A percentile compares a stretch with the other conserved stretches of the same genome.
These are phyloP conservation scores for Echium plantagineum DNA, from an alignment of 257 asterid genomes.

Conservation along the genomic window DNA sequence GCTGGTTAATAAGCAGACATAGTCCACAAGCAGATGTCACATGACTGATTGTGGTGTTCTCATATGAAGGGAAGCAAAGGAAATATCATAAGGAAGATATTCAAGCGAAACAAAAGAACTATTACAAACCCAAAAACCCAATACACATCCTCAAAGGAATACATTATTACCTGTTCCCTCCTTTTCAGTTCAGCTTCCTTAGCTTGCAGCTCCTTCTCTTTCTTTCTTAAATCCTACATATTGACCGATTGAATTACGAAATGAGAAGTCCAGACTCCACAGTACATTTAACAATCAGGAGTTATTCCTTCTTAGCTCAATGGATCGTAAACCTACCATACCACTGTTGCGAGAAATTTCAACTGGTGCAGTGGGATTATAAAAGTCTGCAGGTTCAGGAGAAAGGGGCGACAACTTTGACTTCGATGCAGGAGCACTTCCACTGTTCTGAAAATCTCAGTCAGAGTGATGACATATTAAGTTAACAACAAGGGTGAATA, in stretches of 20 bases:
- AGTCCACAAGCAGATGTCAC: not conserved
- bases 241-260: conserved; percentile 13
- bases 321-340: conserved; percentile 28
- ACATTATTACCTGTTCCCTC: conserved; percentile 67
- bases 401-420: conserved; percentile 93
- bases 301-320: not conserved
- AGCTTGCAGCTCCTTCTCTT: conserved; percentile 83
- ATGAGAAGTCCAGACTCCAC: not conserved
- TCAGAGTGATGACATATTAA: conserved; percentile 1
- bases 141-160: too few species aligned
- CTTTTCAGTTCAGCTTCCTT: conserved; percentile 80
- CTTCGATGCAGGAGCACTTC: conserved; percentile 63
- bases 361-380: conserved; percentile 68
- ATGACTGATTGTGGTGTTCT: not conserved
- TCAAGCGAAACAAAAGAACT: too few species aligned
- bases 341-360: conserved; percentile 85
- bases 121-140: too few species aligned
- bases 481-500: too few species aligned
- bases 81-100: too few species aligned
- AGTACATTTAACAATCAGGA: too few species aligned
- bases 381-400: conserved; percentile 90
- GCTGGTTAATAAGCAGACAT: not conserved
- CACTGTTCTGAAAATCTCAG: conserved; percentile 36
- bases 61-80: not conserved
- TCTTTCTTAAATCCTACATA: conserved; percentile 72